Base-by-base conservation (phyloP, 768 basidiomycete species). In the Tubosaeta brunneosetosa region DNA sequence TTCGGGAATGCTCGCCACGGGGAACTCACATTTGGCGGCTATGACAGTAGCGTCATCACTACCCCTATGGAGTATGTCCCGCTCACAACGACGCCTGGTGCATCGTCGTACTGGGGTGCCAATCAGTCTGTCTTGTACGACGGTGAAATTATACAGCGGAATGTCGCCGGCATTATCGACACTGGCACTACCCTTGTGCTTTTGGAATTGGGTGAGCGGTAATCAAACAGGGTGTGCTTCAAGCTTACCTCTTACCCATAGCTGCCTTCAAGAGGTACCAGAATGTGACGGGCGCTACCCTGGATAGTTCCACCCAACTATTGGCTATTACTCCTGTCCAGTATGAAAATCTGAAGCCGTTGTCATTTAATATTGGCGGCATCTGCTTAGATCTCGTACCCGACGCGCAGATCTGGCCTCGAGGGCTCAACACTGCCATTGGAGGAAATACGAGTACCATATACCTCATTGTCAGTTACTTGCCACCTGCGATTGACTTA, bases 101-200 rank as follows among this genome's bases (percentile, higher is more conserved):
- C 68, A 1, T 59, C 44, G 27, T 4, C n/a, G 6, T 70, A 53
- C 51, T 68, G 68, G 68, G 68, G 65, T 10, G 61, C 68, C 44
- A 48, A 70, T 34, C 61, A 61, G 49, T 57, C 58, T 11, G 56
- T 66, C 33, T 45, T 57, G 11, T 70, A 65, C 34, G 63, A 57
- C 13, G 37, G 44, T 6, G 37, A 49, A 10, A 55, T 50, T 14
- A 56, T 69, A 37, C 32, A 65, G 27, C n/a, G 47, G 16, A 36
- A 16, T 3, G 51, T 49, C 22, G 58, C 68, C 37, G 68, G 68
- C 25, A 64, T 69, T 33, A 58, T 69, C 16, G 68, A 68, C 56
- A 66, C 66, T 8, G 66, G 66, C 29, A 63, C 59, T 36, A 66
- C 61, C 13, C 53, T 66, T n/a, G 47, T 59, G 22, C 48, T 60